Percentiles rank a stretch among this genome's conserved stretches.
These are phyloP conservation scores for Tanacetum coccineum DNA, from an alignment of 129 eudicot species.

Conservation along the genomic window DNA sequence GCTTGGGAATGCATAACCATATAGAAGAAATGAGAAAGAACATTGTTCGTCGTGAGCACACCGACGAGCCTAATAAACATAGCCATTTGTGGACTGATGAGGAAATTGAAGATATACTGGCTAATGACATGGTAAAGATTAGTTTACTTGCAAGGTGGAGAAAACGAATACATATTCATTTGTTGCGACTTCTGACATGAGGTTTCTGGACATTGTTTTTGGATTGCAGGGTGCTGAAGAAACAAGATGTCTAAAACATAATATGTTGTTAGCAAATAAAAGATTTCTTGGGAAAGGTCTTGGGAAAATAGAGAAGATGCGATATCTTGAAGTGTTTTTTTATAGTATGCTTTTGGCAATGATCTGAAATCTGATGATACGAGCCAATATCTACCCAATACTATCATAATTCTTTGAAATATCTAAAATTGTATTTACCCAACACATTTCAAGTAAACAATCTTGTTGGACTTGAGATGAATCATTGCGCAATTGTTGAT, in stretches of 20 bases:
- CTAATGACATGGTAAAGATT: not conserved
- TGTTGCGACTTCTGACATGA: not conserved
- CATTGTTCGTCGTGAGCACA: not conserved
- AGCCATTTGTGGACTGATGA: not conserved
- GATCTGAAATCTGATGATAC: not conserved
- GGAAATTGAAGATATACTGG: conserved; percentile 7
- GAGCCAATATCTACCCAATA: not conserved
- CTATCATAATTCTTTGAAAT: not conserved
- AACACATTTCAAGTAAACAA: conserved; percentile 11
- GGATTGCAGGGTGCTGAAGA: not conserved
- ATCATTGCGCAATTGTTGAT: not conserved
- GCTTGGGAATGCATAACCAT: too few species aligned
- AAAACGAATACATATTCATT: not conserved
- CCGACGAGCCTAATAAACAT: conserved; percentile 10
- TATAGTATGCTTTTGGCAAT: too few species aligned
- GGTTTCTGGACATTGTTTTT: not conserved
- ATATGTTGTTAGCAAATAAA: fast-evolving
- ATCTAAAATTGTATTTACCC: not conserved
- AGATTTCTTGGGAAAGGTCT: not conserved
- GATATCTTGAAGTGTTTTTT: not conserved
- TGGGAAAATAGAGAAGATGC: not conserved
- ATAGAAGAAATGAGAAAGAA: too few species aligned
- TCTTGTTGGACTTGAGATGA: not conserved
- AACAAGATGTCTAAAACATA: not conserved
- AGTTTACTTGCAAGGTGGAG: not conserved